Base-by-base conservation (phyloP, 495 filamentous ascomycete genomes). In the Elaphomyces granulatus region DNA sequence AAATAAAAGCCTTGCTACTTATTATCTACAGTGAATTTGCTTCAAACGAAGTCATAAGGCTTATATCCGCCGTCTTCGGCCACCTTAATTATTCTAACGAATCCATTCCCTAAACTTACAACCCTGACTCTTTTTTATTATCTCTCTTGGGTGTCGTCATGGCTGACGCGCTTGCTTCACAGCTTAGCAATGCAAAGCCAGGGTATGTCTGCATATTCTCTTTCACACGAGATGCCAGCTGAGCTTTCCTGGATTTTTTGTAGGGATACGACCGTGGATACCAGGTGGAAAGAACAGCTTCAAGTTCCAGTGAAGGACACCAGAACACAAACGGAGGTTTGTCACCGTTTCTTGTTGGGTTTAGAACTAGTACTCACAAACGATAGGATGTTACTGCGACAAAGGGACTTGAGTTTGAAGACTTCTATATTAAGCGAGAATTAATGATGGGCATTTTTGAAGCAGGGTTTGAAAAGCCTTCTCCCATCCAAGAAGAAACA, bases 361-460 rank as follows among this genome's bases (percentile, higher is more conserved):
- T 15, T 49, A 34, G 8, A 17, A 14, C 14, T 20, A 18, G 8
- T 18, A 32, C 18, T 16, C 3, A 7, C 40, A 19, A 21, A 19
- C 42, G 46, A 19, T 46, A 94, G 83, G 90, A 99, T 77, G 90
- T 99, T 32, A 95, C 87, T 33, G 83, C 81, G 41, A 96, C 87
- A 3, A 99, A 94, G 66, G 90, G 90, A 38, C 70, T 96, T 42
- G 90, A 96, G 42, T 99, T 94, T 47, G 90, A 96, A 54, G 87
- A 99, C 42, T 94, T 99, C 49, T 80, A 79, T 43, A 80, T 96
- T 52, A 92, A 90, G 60, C 77, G 90, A 40, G 83, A 93, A 49
- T 69, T 99, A 20, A 73, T 99, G 65, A 96, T 95, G 87, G 90
- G 90, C 21, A 95, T 99, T 40, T 96, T 96, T 59, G 92, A 95